These are phyloP conservation scores for Solanum appendiculatum DNA, from an alignment of 257 asterid genomes.

Conservation along the genomic window DNA sequence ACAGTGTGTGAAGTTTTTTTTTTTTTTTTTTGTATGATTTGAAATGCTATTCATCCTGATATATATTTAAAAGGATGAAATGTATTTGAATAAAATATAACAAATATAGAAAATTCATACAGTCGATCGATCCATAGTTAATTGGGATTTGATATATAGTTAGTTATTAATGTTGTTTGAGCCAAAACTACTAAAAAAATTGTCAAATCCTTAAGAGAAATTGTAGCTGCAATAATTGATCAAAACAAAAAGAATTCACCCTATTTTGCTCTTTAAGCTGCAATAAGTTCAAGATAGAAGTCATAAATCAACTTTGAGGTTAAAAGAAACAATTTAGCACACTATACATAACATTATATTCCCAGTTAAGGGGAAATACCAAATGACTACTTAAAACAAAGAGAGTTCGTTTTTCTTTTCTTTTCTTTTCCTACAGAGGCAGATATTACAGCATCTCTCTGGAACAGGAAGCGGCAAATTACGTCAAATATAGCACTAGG, in stretches of 20 bases:
- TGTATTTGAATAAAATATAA: background rate
- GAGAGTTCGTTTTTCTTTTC: background rate
- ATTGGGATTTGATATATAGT: background rate
- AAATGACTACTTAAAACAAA: background rate
- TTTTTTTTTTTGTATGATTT: background rate
- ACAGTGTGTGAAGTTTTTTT: background rate
- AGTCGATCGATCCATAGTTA: background rate
- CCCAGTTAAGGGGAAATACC: background rate
- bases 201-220: background rate
- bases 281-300: background rate
- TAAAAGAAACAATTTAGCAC: background rate
- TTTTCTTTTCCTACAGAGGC: background rate
- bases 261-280: background rate
- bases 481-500: background rate
- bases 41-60: background rate
- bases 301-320: background rate
- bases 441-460: background rate
- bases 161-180: background rate
- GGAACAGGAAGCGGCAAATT: background rate
- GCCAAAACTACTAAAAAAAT: background rate
- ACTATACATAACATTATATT: background rate
- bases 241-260: background rate
- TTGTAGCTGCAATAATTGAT: too few species aligned
- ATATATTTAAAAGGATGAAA: background rate
- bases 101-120: conserved; percentile 2